Evolutionary conservation across 371 early-diverging fungal genomes (phyloP).

Genomic region (Mortierella sp.): DNA sequence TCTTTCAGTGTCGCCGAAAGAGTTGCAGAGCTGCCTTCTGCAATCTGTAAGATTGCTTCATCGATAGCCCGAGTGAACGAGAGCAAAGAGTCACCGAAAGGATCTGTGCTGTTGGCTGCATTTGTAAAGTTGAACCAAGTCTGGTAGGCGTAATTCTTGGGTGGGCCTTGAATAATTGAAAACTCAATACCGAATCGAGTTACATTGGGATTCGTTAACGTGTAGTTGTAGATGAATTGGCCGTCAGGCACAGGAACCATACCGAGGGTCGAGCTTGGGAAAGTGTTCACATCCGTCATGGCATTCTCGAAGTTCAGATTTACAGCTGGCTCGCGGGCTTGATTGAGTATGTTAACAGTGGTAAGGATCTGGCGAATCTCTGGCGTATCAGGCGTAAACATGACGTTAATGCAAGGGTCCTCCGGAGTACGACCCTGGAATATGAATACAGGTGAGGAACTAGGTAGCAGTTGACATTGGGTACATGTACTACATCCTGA

Average conservation of each 20-base stretch:
- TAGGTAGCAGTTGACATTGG: neutral
- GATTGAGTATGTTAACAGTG: constrained; percentile 34
- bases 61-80: constrained; percentile 73
- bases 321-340: constrained; percentile 32
- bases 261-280: constrained; percentile 59
- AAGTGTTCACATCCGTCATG: constrained; percentile 50
- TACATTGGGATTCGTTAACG: constrained; percentile 69
- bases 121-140: constrained; percentile 76
- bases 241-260: constrained; percentile 68
- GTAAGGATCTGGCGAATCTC: constrained; percentile 62
- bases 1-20: constrained; percentile 71
- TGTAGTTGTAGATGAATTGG: constrained; percentile 74
- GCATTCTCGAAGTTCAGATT: constrained; percentile 34
- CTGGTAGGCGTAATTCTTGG: constrained; percentile 73
- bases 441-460: neutral
- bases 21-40: constrained; percentile 49
- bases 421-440: constrained; percentile 54
- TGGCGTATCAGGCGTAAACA: constrained; percentile 69
- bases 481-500: neutral
- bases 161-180: constrained; percentile 46
- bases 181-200: constrained; percentile 72
- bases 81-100: constrained; percentile 68
- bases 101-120: constrained; percentile 67
- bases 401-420: constrained; percentile 71
- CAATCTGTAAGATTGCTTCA: constrained; percentile 67